A percentile compares a stretch with the other conserved stretches of the same genome.
These are phyloP conservation scores for Wallacemonas sp. DNA, from an alignment of 208 protist genomes.

Conservation along the genomic window DNA sequence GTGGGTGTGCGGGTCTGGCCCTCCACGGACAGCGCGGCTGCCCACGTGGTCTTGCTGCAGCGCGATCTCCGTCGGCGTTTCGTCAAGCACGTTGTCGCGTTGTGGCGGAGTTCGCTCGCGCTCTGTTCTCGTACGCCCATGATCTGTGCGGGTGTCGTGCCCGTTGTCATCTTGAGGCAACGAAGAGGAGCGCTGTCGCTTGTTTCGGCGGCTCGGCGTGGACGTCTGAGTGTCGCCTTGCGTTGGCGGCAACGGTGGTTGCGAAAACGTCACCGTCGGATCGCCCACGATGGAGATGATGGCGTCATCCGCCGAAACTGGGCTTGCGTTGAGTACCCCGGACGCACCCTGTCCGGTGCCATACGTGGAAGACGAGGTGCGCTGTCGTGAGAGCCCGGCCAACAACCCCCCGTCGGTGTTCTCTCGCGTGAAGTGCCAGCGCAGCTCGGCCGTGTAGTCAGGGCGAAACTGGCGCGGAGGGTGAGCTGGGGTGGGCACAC, in stretches of 20 bases:
- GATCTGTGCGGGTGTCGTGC: background rate
- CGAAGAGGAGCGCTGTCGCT: background rate
- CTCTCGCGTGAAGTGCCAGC: conserved; percentile 1
- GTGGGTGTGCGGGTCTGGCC: too few species aligned
- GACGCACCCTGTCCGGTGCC: too few species aligned
- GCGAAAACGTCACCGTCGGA: conserved; percentile 1
- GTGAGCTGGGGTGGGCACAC: background rate
- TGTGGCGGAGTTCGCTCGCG: too few species aligned
- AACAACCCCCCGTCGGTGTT: background rate
- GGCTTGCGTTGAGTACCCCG: background rate
- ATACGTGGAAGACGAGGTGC: too few species aligned
- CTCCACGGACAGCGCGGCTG: too few species aligned
- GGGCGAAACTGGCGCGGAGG: background rate
- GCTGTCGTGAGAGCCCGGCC: too few species aligned
- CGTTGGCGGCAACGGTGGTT: background rate
- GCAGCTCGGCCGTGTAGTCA: background rate
- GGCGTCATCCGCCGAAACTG: background rate
- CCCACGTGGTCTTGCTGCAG: background rate
- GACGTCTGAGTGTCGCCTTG: background rate
- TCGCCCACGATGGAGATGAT: conserved; percentile 4
- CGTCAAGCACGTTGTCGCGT: background rate
- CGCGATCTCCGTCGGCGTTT: conserved; percentile 1
- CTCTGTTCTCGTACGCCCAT: too few species aligned
- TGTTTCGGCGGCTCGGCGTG: background rate
- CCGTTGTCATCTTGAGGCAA: background rate